These are phyloP conservation scores for Puccinia coronata DNA, from an alignment of 1,284 basidiomycete genomes.

Conservation along the genomic window DNA sequence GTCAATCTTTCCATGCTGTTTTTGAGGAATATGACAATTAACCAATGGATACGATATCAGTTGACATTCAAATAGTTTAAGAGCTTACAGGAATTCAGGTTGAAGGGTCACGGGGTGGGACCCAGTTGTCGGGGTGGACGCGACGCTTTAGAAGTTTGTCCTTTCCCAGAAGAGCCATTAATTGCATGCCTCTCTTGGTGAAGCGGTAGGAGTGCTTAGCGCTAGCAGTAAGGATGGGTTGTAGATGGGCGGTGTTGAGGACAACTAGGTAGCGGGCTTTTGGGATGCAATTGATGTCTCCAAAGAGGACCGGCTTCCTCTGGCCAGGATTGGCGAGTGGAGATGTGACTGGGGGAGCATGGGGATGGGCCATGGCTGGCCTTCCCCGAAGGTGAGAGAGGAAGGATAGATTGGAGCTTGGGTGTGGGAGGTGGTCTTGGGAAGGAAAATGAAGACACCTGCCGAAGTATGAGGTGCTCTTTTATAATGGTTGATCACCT, in stretches of 20 bases:
- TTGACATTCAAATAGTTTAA: background rate
- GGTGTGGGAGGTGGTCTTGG: background rate
- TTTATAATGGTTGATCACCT: no score
- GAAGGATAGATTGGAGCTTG: background rate
- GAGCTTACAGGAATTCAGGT: slow-evolving; percentile 11
- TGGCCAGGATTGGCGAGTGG: background rate
- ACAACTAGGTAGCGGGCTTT: background rate
- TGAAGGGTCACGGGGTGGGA: background rate
- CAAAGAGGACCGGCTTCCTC: background rate
- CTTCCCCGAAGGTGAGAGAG: background rate
- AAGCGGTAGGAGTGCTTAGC: background rate
- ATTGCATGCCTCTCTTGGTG: background rate
- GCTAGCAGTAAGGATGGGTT: background rate
- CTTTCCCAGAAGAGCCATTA: background rate
- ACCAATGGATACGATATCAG: no score
- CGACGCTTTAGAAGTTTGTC: background rate
- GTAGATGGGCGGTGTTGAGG: background rate
- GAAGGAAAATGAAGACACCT: background rate
- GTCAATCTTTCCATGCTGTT: no score
- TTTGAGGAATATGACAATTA: no score
- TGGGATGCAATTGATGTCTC: background rate
- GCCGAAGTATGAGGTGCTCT: background rate
- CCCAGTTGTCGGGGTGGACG: background rate
- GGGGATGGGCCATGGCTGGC: background rate
- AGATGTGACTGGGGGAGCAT: background rate